Evolutionary conservation across 2,329 filamentous ascomycete species (phyloP), one percentile per base, ranked within the genome.

Genomic region (Trichoderma oligosporum): DNA sequence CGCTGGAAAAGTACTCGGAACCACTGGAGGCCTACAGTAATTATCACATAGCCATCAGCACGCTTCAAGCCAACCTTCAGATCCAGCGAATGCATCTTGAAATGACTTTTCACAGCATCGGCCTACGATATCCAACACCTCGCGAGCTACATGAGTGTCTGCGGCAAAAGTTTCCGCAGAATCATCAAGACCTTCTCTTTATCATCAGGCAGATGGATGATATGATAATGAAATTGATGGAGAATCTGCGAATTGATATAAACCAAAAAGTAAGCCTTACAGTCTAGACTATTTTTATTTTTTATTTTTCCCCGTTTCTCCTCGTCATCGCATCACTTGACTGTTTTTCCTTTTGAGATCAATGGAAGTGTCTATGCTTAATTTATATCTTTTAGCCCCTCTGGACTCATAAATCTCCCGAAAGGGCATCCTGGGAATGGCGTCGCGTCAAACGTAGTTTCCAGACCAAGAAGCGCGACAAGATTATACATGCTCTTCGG

Each of bases 31-130:
- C 53, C n/a, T 56, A 56, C 25, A 56, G 33, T n/a, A 27, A 39
- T 24, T 47, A 56, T 16, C 53, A 56, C 42, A 47, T 38, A 20
- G 53, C 53, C 6, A 47, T 56, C 24, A 39, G 53, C 25, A 56
- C 22, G 31, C 53, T 56, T 8, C 53, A 56, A 8, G 53, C 53
- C 42, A 56, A 56, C 22, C 53, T 56, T 20, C 53, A 56, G 42
- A 56, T 56, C 42, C 53, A 56, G 33, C 24, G 44, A 16, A 56
- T 56, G 53, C 53, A 56, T 35, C 53, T 56, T 33, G 53, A 56
- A 42, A 42, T 42, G n/a, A 56, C 53, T 14, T 46, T 56, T 31
- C 33, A 31, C 18, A 47, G 53, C 42, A 47, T 56, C 8, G 53
- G 53, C 24, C 20, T 56, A 42, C 53, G 44, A 25, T 31, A 56